These are phyloP conservation scores for Starmerella scarabaei DNA, from an alignment of 805 yeast species.

Conservation along the genomic window DNA sequence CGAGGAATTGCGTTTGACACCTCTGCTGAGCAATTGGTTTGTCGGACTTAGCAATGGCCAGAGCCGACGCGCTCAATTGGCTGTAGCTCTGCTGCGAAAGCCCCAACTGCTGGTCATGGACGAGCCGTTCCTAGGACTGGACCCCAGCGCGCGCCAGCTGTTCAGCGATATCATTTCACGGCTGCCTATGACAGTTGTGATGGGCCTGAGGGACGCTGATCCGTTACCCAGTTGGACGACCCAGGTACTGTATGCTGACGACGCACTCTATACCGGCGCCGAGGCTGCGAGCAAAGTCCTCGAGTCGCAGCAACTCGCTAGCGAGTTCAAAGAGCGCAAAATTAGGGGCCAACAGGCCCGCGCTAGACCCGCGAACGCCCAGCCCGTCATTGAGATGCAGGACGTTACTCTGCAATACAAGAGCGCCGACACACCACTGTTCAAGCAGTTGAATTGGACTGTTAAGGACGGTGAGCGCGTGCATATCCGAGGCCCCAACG, in stretches of 20 bases:
- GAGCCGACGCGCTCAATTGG: constrained; percentile 77
- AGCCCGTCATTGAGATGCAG: constrained; percentile 37
- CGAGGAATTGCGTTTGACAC: constrained; percentile 40
- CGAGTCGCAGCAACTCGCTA: neutral
- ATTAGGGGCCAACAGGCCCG: neutral
- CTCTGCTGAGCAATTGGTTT: constrained; percentile 58
- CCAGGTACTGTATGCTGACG: constrained; percentile 34
- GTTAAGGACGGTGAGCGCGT: constrained; percentile 64
- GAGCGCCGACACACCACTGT: constrained; percentile 37
- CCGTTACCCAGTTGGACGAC: constrained; percentile 67
- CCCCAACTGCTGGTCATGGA: constrained; percentile 66
- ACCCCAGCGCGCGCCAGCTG: constrained; percentile 51
- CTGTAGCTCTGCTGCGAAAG: constrained; percentile 49
- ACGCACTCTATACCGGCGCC: constrained; percentile 30
- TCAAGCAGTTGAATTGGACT: constrained; percentile 51
- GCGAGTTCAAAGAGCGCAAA: neutral
- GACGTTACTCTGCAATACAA: constrained; percentile 54
- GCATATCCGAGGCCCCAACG: constrained; percentile 83
- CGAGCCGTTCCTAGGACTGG: constrained; percentile 87
- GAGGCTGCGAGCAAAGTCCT: constrained; percentile 2
- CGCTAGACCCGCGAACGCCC: neutral
- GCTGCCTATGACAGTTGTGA: constrained; percentile 39
- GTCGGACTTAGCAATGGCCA: constrained; percentile 90
- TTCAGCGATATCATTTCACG: constrained; percentile 43
- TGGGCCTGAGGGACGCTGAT: constrained; percentile 72